These are phyloP conservation scores for Penicillium verrucosum DNA, from an alignment of 2,329 filamentous ascomycete genomes.

Conservation along the genomic window DNA sequence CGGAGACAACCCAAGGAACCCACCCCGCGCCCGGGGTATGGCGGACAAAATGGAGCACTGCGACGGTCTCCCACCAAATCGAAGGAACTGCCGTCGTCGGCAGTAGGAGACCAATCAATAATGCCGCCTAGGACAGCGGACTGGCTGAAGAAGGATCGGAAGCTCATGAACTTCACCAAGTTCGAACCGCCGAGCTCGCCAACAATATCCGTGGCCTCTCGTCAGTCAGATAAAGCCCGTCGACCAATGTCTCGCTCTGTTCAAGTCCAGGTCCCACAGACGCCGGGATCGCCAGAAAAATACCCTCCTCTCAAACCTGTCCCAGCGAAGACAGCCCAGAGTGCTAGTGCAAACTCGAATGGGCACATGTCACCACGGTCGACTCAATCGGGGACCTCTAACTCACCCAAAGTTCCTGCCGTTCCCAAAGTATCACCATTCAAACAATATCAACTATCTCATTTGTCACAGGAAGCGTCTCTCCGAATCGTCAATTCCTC, in stretches of 20 bases:
- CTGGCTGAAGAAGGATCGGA: slow-evolving; percentile 34
- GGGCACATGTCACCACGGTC: not conserved
- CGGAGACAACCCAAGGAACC: not conserved
- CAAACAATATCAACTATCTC: not conserved
- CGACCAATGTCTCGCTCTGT: slow-evolving; percentile 2
- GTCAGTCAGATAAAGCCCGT: slow-evolving; percentile 17
- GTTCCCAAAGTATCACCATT: not conserved
- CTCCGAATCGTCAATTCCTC: slow-evolving; percentile 35
- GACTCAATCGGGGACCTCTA: not conserved
- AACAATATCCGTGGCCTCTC: slow-evolving; percentile 24
- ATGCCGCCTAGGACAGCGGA: slow-evolving; percentile 1
- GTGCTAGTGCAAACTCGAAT: not conserved
- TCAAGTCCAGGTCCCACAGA: slow-evolving; percentile 3
- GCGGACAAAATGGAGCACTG: not conserved
- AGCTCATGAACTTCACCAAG: slow-evolving; percentile 27
- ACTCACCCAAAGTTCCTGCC: not conserved
- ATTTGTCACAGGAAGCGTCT: slow-evolving; percentile 17
- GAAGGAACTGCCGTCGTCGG: not conserved
- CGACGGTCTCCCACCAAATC: slow-evolving; percentile 3
- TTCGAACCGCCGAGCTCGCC: slow-evolving; percentile 39
- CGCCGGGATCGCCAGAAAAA: slow-evolving; percentile 1
- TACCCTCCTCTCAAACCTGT: not conserved
- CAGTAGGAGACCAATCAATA: slow-evolving; percentile 1
- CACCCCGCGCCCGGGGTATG: not conserved
- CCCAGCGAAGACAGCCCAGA: not conserved